Conservation (phyloP, 768 basidiomycete genomes). For the Strobilomyces dryophilus region DNA sequence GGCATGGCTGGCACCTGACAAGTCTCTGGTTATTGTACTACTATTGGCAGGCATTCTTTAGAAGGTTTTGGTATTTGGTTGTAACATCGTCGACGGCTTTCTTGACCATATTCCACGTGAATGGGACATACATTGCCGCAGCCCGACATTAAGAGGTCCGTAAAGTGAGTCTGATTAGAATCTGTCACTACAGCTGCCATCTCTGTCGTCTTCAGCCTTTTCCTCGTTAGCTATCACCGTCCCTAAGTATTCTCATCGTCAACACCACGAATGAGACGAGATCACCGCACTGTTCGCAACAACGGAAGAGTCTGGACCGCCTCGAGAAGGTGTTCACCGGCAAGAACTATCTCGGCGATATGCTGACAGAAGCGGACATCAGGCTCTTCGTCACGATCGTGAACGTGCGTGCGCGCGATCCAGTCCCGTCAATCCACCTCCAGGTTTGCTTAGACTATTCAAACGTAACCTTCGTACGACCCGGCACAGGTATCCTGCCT, state of each 20-base stretch:
- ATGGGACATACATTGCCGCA: too few species aligned
- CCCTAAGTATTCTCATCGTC: too few species aligned
- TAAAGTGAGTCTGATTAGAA: too few species aligned
- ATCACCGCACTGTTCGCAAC: constrained; percentile 55
- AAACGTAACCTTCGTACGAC: constrained; percentile 89
- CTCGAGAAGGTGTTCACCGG: constrained; percentile 73
- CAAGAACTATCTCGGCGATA: constrained; percentile 80
- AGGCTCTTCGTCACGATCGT: constrained; percentile 94
- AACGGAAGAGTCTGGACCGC: constrained; percentile 60
- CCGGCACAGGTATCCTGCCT: constrained; percentile 84
- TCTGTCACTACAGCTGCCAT: too few species aligned
- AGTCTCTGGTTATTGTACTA: neutral
- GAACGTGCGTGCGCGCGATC: constrained; percentile 20
- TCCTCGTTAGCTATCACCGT: too few species aligned
- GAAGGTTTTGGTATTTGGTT: neutral
- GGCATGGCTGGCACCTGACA: constrained; percentile 83
- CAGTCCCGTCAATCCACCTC: neutral
- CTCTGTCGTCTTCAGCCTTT: too few species aligned
- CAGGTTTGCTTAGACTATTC: constrained; percentile 90
- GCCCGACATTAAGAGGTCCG: too few species aligned
- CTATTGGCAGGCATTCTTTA: neutral
- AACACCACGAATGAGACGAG: too few species aligned
- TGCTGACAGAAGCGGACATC: constrained; percentile 79
- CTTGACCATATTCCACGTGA: too few species aligned
- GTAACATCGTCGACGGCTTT: neutral